A percentile compares a stretch with the other conserved stretches of the same genome.
phyloP scores from a whole-genome alignment of 257 asterid genomes.

The Gentiana dahurica region DNA sequence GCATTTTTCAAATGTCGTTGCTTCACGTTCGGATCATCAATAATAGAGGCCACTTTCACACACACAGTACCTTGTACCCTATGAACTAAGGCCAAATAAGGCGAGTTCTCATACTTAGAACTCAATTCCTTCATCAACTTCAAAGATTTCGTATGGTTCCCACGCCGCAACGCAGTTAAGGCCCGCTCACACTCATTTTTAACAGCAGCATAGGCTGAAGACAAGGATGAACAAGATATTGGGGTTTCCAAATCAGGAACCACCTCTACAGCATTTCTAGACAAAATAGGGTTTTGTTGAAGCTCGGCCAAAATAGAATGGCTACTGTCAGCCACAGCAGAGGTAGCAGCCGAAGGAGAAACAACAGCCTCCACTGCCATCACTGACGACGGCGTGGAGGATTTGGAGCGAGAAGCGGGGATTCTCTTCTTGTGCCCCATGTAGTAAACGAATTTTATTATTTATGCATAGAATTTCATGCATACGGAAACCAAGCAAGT shows the following conservation, averaged over 20 bases:
- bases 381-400: slow-evolving; percentile 14
- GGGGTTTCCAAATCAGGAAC: slow-evolving; percentile 5
- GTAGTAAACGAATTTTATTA: slow-evolving; percentile 3
- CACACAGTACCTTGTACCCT: slow-evolving; percentile 70
- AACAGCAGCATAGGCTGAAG: slow-evolving; percentile 25
- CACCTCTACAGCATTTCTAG: slow-evolving; percentile 1
- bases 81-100: slow-evolving; percentile 45
- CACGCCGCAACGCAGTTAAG: slow-evolving; percentile 49
- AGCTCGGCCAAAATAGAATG: background rate
- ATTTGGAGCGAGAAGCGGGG: slow-evolving; percentile 33
- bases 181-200: slow-evolving; percentile 66
- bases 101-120: slow-evolving; percentile 43
- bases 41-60: slow-evolving; percentile 46
- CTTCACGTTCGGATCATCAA: slow-evolving; percentile 52
- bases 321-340: slow-evolving; percentile 1
- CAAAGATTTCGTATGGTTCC: slow-evolving; percentile 64
- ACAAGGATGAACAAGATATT: background rate
- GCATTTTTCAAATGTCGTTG: slow-evolving; percentile 63
- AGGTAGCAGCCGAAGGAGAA: background rate
- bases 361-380: slow-evolving; percentile 9
- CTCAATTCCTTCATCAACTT: slow-evolving; percentile 69
- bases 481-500: slow-evolving; percentile 5
- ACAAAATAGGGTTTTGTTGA: background rate
- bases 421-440: slow-evolving; percentile 48
- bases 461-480: slow-evolving; percentile 16